These are phyloP conservation scores for Arthroderma uncinatum DNA, from an alignment of 2,329 filamentous ascomycete species.

Conservation along the genomic window DNA sequence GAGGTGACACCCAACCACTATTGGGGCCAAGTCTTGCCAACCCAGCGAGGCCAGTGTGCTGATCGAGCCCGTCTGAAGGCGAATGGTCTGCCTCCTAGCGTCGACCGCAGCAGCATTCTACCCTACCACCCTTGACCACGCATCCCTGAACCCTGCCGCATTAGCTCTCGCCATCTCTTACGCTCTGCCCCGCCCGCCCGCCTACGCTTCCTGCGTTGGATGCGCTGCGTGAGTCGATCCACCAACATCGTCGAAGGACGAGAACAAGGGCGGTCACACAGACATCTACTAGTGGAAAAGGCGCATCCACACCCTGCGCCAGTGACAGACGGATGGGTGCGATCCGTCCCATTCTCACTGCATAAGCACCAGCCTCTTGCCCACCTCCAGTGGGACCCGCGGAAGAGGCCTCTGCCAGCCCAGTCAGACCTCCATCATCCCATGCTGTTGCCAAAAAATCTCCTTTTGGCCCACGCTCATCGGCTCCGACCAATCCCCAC, in stretches of 20 bases:
- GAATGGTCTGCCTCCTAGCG: not conserved
- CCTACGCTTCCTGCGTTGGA: not conserved
- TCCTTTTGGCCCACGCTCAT: conserved; percentile 2
- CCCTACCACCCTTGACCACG: not conserved
- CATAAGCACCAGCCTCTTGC: conserved; percentile 5
- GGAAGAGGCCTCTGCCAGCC: conserved; percentile 1
- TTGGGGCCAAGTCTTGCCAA: conserved; percentile 8
- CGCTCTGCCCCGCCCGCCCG: conserved; percentile 1
- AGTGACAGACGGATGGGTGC: conserved; percentile 14
- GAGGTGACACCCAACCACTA: conserved; percentile 5
- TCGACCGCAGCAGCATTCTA: not conserved
- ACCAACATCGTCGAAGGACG: conserved; percentile 5
- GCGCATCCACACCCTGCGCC: conserved; percentile 17
- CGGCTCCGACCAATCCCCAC: not conserved
- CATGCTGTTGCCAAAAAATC: not conserved
- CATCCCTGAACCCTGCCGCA: conserved; percentile 7
- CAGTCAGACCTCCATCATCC: conserved; percentile 1
- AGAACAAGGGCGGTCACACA: conserved; percentile 11
- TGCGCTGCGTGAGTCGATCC: conserved; percentile 2
- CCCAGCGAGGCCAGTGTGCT: not conserved
- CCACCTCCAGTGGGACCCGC: not conserved
- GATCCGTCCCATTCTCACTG: conserved; percentile 5
- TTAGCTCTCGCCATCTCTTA: conserved; percentile 3
- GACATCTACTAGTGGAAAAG: conserved; percentile 15
- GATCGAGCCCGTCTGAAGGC: conserved; percentile 1